phyloP scores from a whole-genome alignment of 202 grass and related monocot species.

The Dendrocalamus latiflorus region DNA sequence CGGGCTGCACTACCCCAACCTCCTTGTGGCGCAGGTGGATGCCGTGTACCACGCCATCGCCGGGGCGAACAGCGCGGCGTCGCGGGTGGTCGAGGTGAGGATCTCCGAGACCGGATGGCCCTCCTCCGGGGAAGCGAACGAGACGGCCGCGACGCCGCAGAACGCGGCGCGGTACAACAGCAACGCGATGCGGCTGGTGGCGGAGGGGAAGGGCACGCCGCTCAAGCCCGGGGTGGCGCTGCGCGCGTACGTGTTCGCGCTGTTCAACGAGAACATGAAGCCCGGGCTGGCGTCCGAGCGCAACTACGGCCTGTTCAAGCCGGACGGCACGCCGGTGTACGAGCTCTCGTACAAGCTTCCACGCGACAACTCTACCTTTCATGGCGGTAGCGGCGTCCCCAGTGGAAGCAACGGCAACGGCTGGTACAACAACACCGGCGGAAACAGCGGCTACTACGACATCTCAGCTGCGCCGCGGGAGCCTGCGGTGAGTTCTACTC shows the following conservation, averaged over 20 bases:
- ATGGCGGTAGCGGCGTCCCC: not conserved
- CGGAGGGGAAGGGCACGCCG: conserved; percentile 57
- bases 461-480: conserved; percentile 2
- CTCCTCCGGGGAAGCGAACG: conserved; percentile 37
- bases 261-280: conserved; percentile 71
- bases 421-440: not conserved
- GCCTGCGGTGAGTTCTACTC: conserved; percentile 4
- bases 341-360: conserved; percentile 40
- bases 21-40: conserved; percentile 63
- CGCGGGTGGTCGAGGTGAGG: conserved; percentile 47
- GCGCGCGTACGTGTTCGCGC: conserved; percentile 54
- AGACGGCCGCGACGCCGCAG: conserved; percentile 48
- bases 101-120: conserved; percentile 71
- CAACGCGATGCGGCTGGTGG: conserved; percentile 58
- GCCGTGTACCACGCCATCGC: conserved; percentile 66
- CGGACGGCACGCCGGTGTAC: conserved; percentile 54
- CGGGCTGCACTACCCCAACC: conserved; percentile 53
- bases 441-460: conserved; percentile 24
- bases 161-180: conserved; percentile 67
- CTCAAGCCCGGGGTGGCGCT: conserved; percentile 45
- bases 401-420: not conserved
- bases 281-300: conserved; percentile 52
- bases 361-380: conserved; percentile 8
- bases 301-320: conserved; percentile 61
- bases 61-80: conserved; percentile 41